Evolutionary conservation across 78 protist genomes (phyloP), one percentile per base, ranked within the genome.

Genomic region (Kipferlia bialata): DNA sequence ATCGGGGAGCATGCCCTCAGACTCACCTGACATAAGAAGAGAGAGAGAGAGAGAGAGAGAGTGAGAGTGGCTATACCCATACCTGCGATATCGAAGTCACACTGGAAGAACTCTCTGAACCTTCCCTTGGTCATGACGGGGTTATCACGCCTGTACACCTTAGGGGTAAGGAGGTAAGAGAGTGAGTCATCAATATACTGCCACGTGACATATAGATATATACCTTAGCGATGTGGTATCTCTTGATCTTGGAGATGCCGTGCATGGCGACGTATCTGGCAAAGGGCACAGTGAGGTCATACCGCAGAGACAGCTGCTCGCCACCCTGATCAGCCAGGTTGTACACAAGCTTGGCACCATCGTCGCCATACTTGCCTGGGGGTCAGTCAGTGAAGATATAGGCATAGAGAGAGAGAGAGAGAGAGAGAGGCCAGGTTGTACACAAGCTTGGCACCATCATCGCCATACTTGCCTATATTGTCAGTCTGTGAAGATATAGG

Each of bases 341-440:
- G 81, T 87, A 91, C 53, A 91, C 87, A 36, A 88, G 82, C 81
- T 91, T 88, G 28, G n/a, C 60, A 53, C 85, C 59, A 66, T 91
- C 96, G 73, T 91, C 96, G 58, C 96, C 96, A 56, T 88, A 91
- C 85, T 91, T 88, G 62, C 91, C 93, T n/a, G n/a, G n/a, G n/a
- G n/a, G n/a, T n/a, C n/a, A n/a, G n/a, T n/a, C n/a, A n/a, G n/a
- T n/a, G n/a, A n/a, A n/a, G n/a, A n/a, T n/a, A n/a, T n/a, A n/a
- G n/a, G n/a, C n/a, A n/a, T n/a, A n/a, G n/a, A n/a, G n/a, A n/a
- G n/a, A n/a, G n/a, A n/a, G n/a, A n/a, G n/a, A n/a, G n/a, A n/a
- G n/a, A n/a, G n/a, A n/a, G n/a, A n/a, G n/a, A n/a, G n/a, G 20
- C 70, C 24, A 91, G 73, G 65, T 91, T 91, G 81, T 87, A 91